phyloP scores from a whole-genome alignment of 2,329 filamentous ascomycete species.

The Teratosphaeria nubilosa region DNA sequence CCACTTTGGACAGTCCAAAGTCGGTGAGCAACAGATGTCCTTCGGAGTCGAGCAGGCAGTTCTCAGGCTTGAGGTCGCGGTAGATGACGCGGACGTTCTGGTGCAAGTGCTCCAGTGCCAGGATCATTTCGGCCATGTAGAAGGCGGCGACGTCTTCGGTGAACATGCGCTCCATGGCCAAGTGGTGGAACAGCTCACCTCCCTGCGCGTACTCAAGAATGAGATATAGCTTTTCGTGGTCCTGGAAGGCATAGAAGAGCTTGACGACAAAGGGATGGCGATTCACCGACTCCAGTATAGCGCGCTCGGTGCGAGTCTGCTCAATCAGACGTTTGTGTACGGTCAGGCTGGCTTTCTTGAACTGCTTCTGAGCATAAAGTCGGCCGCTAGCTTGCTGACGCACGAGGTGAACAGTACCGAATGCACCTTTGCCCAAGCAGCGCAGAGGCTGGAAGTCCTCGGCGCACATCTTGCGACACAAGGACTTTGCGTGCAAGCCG shows the following conservation, averaged over 20 bases:
- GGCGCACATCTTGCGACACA: slow-evolving; percentile 73
- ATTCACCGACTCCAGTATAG: slow-evolving; percentile 91
- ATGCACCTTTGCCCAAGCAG: slow-evolving; percentile 92
- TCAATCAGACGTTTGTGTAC: slow-evolving; percentile 94
- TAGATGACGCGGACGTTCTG: slow-evolving; percentile 89
- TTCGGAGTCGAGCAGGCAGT: slow-evolving; percentile 83
- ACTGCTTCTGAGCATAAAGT: slow-evolving; percentile 95
- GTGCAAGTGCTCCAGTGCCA: slow-evolving; percentile 89
- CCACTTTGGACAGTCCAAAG: slow-evolving; percentile 93
- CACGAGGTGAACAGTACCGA: slow-evolving; percentile 87
- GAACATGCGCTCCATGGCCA: slow-evolving; percentile 92
- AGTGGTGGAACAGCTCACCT: slow-evolving; percentile 91
- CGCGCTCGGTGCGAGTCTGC: slow-evolving; percentile 93
- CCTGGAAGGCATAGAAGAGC: slow-evolving; percentile 95
- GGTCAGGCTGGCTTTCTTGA: slow-evolving; percentile 90
- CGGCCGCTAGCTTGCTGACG: slow-evolving; percentile 80
- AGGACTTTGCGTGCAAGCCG: slow-evolving; percentile 41
- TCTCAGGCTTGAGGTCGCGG: slow-evolving; percentile 94
- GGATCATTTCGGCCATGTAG: slow-evolving; percentile 97
- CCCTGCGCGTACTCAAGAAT: slow-evolving; percentile 97
- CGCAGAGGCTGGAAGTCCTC: slow-evolving; percentile 83
- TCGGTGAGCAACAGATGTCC: slow-evolving; percentile 92
- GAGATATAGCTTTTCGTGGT: slow-evolving; percentile 92
- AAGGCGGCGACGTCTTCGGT: slow-evolving; percentile 80
- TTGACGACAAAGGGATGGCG: slow-evolving; percentile 97